Base-by-base conservation (phyloP, 345 rosid species). In the Leavenworthia alabamica region DNA sequence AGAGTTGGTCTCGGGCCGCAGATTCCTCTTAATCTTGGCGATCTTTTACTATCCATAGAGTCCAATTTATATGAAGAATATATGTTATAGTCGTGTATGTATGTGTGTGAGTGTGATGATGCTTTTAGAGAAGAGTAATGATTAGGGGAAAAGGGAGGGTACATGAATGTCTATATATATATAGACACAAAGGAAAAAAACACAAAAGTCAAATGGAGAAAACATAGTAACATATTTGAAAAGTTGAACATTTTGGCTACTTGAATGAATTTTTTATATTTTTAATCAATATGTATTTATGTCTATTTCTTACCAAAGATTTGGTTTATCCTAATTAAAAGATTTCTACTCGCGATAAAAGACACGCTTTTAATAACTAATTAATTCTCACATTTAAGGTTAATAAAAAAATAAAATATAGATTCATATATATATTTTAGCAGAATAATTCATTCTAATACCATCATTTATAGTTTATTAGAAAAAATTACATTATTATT, bases 1-100 rank as follows among this genome's bases (percentile, higher is more conserved):
- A 90, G 92, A 1, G 85, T 55, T 12, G 98, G 98, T 42, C 98
- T 79, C 1, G 95, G 90, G 0, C 95, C 98, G 54, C 80, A 84
- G 20, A 88, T 82, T 64, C 89, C 98, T 66, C 73, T 78, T 57
- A 69, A 56, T 60, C 82, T 77, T 0, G 91, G 89, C 2, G 91
- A 86, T 70, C 75, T 88, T 43, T 58, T 75, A 13, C n/a, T 12
- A 36, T 67, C 61, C 7, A 82, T 80, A 37, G 50, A 55, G 26
- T 74, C 74, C 39, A 70, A 13, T 44, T 23, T 33, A 20, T 44
- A 3, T 32, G 24, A 45, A 35, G 7, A 52, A 17, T n/a, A n/a
- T n/a, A n/a, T n/a, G n/a, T n/a, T n/a, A n/a, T n/a, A n/a, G n/a
- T n/a, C n/a, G n/a, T n/a, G n/a, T n/a, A n/a, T n/a, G n/a, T 2